Evolutionary conservation across 768 basidiomycete species (phyloP).

Genomic region (Suillus spraguei): DNA sequence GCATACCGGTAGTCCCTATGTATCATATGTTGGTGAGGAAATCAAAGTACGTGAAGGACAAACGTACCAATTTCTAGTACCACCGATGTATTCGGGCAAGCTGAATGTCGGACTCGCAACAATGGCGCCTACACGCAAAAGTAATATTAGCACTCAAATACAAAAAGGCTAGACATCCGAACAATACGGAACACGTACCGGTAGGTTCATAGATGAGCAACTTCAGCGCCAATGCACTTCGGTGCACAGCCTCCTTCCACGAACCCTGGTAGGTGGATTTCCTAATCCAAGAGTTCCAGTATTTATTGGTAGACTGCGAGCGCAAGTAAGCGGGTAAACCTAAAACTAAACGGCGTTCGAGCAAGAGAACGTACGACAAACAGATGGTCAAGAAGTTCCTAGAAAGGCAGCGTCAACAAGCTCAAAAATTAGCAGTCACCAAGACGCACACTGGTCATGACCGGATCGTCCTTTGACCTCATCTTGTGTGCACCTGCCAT

Average conservation of each 20-base stretch:
- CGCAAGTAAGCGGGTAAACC: slow-evolving; percentile 11
- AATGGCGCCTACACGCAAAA: slow-evolving; percentile 65
- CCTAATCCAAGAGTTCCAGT: slow-evolving; percentile 91
- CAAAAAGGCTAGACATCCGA: not conserved
- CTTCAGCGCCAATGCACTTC: slow-evolving; percentile 93
- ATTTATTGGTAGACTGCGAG: slow-evolving; percentile 66
- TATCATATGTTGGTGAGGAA: slow-evolving; percentile 4
- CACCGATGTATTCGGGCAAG: slow-evolving; percentile 89
- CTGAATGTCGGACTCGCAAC: slow-evolving; percentile 96
- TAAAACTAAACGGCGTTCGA: not conserved
- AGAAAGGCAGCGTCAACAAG: not conserved
- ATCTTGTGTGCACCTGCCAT: slow-evolving; percentile 47
- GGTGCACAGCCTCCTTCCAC: slow-evolving; percentile 94
- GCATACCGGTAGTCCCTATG: slow-evolving; percentile 66
- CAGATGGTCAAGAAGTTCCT: slow-evolving; percentile 61
- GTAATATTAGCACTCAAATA: not conserved
- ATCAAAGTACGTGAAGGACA: slow-evolving; percentile 2
- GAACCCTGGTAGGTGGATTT: slow-evolving; percentile 87
- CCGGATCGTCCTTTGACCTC: slow-evolving; percentile 66
- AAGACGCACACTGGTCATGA: slow-evolving; percentile 57
- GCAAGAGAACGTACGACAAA: slow-evolving; percentile 46
- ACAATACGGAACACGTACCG: slow-evolving; percentile 39
- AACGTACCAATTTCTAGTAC: slow-evolving; percentile 83
- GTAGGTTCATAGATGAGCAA: slow-evolving; percentile 92
- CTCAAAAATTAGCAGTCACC: not conserved